A percentile compares a stretch with the other conserved stretches of the same genome.
Evolutionary conservation across 2,329 filamentous ascomycete species (phyloP).

Genomic region (Fusarium armeniacum): DNA sequence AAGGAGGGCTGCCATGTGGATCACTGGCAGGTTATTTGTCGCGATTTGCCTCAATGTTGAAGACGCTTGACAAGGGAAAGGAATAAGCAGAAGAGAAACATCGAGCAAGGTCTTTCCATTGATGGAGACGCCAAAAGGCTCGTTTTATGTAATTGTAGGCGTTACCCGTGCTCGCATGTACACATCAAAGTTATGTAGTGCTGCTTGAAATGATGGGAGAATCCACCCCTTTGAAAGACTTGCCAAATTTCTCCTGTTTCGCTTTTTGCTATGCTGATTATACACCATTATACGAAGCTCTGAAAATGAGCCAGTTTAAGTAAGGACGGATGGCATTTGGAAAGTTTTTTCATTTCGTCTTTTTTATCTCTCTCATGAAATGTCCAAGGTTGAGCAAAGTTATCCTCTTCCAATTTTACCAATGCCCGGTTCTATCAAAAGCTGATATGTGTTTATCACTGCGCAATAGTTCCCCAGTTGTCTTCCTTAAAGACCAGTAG

Average conservation of each 20-base stretch:
- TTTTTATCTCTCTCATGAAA: not conserved
- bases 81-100: constrained; percentile 22
- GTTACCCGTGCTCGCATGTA: constrained; percentile 25
- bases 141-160: constrained; percentile 48
- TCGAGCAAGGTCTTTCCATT: constrained; percentile 11
- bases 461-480: constrained; percentile 71
- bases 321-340: not conserved
- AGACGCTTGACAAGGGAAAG: constrained; percentile 15
- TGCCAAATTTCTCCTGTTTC: not conserved
- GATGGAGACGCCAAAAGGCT: constrained; percentile 11
- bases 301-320: not conserved
- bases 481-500: constrained; percentile 91
- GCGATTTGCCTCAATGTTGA: constrained; percentile 1
- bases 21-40: constrained; percentile 8
- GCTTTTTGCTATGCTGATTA: not conserved
- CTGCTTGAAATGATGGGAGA: constrained; percentile 37
- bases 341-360: not conserved
- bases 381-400: not conserved
- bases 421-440: not conserved
- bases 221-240: constrained; percentile 32
- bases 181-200: constrained; percentile 33
- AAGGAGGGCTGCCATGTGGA: constrained; percentile 9
- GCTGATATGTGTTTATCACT: constrained; percentile 35
- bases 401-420: constrained; percentile 1
- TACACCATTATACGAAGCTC: not conserved